Conservation (phyloP, 2,329 filamentous ascomycete species). For the Sporothrix mexicana region DNA sequence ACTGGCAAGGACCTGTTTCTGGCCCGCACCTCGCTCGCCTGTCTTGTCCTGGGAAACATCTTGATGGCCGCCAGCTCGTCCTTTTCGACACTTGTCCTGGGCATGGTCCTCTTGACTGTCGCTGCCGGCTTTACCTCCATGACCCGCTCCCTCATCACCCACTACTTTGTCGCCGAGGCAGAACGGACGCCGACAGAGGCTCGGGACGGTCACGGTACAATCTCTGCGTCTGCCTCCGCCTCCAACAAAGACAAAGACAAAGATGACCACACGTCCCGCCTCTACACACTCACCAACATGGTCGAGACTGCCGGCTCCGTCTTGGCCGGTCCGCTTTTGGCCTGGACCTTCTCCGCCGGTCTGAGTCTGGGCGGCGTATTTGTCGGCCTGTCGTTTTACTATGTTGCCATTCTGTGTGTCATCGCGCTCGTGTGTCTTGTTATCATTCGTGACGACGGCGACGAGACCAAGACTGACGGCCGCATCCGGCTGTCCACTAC, state of each 20-base stretch:
- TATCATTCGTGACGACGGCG: neutral
- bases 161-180: conserved; percentile 29
- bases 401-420: conserved; percentile 30
- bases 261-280: conserved; percentile 39
- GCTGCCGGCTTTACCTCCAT: conserved; percentile 35
- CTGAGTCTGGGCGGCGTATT: conserved; percentile 39
- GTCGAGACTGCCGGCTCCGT: conserved; percentile 40
- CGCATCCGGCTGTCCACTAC: conserved; percentile 9
- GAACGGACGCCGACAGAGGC: neutral
- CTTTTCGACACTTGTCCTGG: conserved; percentile 37
- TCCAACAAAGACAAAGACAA: conserved; percentile 25
- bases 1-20: conserved; percentile 41
- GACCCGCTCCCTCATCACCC: conserved; percentile 38
- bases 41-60: conserved; percentile 38
- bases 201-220: neutral
- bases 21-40: conserved; percentile 39
- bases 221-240: neutral
- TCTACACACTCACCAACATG: conserved; percentile 44
- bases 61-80: conserved; percentile 37
- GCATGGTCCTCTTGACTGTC: conserved; percentile 34
- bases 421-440: conserved; percentile 25
- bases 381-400: conserved; percentile 42
- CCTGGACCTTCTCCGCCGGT: conserved; percentile 41
- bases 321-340: conserved; percentile 40
- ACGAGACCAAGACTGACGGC: neutral